Evolutionary conservation across 805 yeast species (phyloP), one percentile per base, ranked within the genome.

Genomic region (Wickerhamiella australiensis): DNA sequence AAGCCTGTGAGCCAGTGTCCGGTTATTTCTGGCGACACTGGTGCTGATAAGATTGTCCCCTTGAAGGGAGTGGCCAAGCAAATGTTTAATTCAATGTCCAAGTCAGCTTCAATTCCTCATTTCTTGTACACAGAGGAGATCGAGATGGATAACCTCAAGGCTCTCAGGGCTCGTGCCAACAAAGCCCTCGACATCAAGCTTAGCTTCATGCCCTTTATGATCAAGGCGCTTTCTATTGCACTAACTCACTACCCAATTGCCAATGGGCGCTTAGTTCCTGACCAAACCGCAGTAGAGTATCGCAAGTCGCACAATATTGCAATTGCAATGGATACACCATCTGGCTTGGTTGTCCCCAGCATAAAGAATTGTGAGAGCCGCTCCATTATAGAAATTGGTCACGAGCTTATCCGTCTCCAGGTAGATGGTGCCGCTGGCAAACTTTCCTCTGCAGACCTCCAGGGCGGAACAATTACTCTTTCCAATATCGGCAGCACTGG

Each of bases 401-500:
- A 44, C 1, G 65, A 63, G 49, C 57, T 63, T 42, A 31, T 17
- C 17, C 49, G 65, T n/a, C 54, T 63, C 13, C 65, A 61, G 51
- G 51, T 54, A 13, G 51, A 49, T 2, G 64, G 61, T 1, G 38
- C 49, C 2, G 50, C 50, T 0, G 65, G 65, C 15, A 59, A 60
- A 38, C 59, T 63, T 29, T 22, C 58, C 2, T 22, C 60, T 9
- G 52, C 53, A 9, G 66, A 63, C 46, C 56, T 63, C 20, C 54
- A 51, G 17, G 66, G 60, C 4, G 65, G 64, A 1, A 62, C 66
- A 15, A 62, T 63, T 40, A 57, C 65, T 5, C 51, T 63, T 15
- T 61, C 65, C 37, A 63, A 63, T 52, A 63, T 63, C 51, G 67
- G 67, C 22, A 56, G 58, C 25, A 59, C 61, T 1, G 67, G 66